Evolutionary conservation across 1,139 yeast species (phyloP), one percentile per base, ranked within the genome.

Genomic region (Tardiomyces depauwii): DNA sequence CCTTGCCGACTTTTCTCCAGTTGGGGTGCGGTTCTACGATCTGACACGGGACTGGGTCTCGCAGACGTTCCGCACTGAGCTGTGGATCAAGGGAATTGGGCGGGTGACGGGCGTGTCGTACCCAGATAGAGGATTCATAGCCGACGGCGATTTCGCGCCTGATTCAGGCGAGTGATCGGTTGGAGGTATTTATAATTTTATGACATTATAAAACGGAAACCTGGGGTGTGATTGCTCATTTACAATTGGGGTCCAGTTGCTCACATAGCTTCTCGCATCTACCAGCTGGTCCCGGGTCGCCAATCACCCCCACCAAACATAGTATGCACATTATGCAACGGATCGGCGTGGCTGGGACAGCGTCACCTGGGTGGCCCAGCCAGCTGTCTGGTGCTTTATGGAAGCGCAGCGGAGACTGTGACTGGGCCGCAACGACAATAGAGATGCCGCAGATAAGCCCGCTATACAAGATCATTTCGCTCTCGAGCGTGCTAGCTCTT

Each of bases 401-500:
- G 25, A 4, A 21, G 7, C 4, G 7, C 7, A 21, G 25, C 25
- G 25, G 7, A 7, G 7, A 21, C 25, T 21, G 25, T 21, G 7
- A 21, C 25, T 21, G 25, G 25, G 25, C 25, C 36, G n/a, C 36
- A 30, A 30, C 16, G 36, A 11, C 10, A 12, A 30, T 30, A 30
- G 36, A 30, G 36, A 30, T 30, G 36, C 16, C 25, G 18, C 44
- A 41, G 18, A 53, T 64, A 47, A 80, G 80, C 55, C 93, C 93
- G 13, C 68, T 85, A 48, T 78, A 81, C 53, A 80, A 79, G 57
- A 83, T 85, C 60, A 83, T 85, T 39, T 79, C 81, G 1, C 76
- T 86, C 36, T 80, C 93, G 18, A 71, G 82, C 41, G 78, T 84
- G 39, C 71, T 85, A 42, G 85, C 94, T 1, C 70, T 81, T 60